A percentile compares a stretch with the other conserved stretches of the same genome.
Evolutionary conservation across 2,329 filamentous ascomycete genomes (phyloP).

Genomic region (Aspergillus melleus): DNA sequence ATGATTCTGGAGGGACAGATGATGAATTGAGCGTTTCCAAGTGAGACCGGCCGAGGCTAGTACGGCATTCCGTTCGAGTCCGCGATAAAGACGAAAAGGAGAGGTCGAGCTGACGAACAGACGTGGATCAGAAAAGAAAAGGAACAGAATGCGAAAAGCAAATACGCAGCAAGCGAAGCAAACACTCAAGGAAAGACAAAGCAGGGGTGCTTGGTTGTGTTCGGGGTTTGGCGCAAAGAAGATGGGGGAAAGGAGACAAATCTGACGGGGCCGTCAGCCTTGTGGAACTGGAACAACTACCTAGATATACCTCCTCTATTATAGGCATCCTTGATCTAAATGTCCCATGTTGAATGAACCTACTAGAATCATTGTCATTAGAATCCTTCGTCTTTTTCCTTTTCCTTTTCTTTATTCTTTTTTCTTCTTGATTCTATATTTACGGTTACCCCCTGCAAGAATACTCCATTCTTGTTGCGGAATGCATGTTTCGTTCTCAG

Average conservation of each 20-base stretch:
- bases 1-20: slow-evolving; percentile 8
- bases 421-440: too few relatives aligned
- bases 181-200: background rate
- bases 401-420: too few relatives aligned
- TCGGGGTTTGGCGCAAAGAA: background rate
- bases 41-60: background rate
- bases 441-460: too few relatives aligned
- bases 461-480: too few relatives aligned
- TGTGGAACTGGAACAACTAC: background rate
- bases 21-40: background rate
- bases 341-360: too few relatives aligned
- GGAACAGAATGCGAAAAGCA: background rate
- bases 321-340: too few relatives aligned
- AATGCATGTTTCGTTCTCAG: too few relatives aligned
- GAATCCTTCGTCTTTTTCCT: too few relatives aligned
- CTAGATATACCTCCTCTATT: too few relatives aligned
- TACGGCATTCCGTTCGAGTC: background rate
- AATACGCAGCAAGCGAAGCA: background rate
- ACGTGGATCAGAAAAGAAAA: background rate
- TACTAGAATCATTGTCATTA: too few relatives aligned
- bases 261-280: background rate
- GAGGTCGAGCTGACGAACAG: background rate
- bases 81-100: background rate
- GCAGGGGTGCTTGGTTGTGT: background rate
- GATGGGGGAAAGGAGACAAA: background rate